These are phyloP conservation scores for Lachancea fermentati DNA, from an alignment of 805 yeast genomes.

Conservation along the genomic window DNA sequence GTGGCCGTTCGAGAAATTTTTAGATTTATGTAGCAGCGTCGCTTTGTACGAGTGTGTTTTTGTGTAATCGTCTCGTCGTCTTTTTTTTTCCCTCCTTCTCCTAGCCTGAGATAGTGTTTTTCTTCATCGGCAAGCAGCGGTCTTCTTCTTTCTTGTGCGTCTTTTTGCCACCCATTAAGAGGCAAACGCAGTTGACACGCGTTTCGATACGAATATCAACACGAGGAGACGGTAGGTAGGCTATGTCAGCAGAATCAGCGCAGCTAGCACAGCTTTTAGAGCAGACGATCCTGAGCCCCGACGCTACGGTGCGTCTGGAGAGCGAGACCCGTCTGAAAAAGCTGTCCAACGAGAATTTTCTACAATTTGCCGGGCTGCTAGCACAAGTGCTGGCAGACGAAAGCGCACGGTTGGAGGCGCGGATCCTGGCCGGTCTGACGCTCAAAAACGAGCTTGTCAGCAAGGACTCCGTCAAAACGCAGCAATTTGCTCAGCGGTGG, in stretches of 20 bases:
- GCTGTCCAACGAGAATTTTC: conserved; percentile 71
- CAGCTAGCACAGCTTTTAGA: conserved; percentile 71
- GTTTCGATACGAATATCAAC: not conserved
- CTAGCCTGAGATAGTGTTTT: not conserved
- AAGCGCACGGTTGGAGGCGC: conserved; percentile 62
- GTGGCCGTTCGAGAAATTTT: not conserved
- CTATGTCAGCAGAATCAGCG: conserved; percentile 22
- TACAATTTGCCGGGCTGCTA: conserved; percentile 63
- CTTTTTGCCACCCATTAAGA: conserved; percentile 3
- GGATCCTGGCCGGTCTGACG: conserved; percentile 86
- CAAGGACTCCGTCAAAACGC: conserved; percentile 59
- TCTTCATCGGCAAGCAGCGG: conserved; percentile 1
- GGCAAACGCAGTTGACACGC: not conserved
- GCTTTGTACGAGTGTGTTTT: too few species aligned
- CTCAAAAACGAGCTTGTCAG: conserved; percentile 84
- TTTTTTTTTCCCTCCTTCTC: not conserved
- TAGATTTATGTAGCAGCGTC: not conserved
- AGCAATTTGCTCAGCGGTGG: conserved; percentile 71
- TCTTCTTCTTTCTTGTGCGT: not conserved
- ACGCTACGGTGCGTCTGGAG: conserved; percentile 59
- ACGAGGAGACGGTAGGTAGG: not conserved
- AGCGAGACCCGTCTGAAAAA: conserved; percentile 74
- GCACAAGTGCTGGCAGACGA: conserved; percentile 67
- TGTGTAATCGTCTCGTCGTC: too few species aligned
- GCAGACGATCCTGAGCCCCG: conserved; percentile 67